Evolutionary conservation across 371 early-diverging fungal species (phyloP).

Genomic region (Mortierella sp.): DNA sequence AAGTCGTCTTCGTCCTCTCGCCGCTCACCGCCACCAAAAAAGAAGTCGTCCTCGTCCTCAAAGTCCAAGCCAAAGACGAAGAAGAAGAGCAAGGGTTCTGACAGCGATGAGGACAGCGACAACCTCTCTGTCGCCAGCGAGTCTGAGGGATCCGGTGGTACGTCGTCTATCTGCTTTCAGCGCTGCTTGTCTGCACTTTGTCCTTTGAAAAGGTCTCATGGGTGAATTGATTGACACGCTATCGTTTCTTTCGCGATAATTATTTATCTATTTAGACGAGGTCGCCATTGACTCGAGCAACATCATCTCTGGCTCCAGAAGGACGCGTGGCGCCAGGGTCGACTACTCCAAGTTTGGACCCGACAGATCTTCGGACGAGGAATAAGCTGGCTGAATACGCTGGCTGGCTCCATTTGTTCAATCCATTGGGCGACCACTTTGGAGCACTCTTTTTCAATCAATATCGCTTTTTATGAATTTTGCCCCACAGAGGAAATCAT

Average conservation of each 20-base stretch:
- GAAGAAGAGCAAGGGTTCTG: constrained; percentile 56
- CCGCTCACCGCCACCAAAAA: constrained; percentile 49
- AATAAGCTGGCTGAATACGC: constrained; percentile 32
- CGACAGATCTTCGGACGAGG: constrained; percentile 70
- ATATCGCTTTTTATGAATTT: too few species aligned
- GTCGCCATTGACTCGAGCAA: constrained; percentile 70
- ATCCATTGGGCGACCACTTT: not conserved
- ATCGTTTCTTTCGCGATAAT: not conserved
- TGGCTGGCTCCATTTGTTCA: not conserved
- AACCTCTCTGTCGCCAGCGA: constrained; percentile 57
- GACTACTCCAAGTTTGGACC: constrained; percentile 80
- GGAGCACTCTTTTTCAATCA: not conserved
- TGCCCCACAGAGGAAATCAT: not conserved
- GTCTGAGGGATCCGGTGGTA: constrained; percentile 55
- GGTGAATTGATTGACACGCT: not conserved
- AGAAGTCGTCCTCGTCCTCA: constrained; percentile 43
- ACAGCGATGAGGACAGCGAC: constrained; percentile 58
- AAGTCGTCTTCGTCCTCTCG: constrained; percentile 26
- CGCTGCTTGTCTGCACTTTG: not conserved
- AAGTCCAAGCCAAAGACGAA: constrained; percentile 35
- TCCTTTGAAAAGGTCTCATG: not conserved
- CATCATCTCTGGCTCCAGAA: constrained; percentile 75
- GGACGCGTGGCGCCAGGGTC: constrained; percentile 80
- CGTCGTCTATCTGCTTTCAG: not conserved
- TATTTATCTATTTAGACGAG: constrained; percentile 59